Percentiles rank a stretch among this genome's conserved stretches.
Evolutionary conservation across 1,284 basidiomycete genomes (phyloP).

Genomic region (Irpex sp.): DNA sequence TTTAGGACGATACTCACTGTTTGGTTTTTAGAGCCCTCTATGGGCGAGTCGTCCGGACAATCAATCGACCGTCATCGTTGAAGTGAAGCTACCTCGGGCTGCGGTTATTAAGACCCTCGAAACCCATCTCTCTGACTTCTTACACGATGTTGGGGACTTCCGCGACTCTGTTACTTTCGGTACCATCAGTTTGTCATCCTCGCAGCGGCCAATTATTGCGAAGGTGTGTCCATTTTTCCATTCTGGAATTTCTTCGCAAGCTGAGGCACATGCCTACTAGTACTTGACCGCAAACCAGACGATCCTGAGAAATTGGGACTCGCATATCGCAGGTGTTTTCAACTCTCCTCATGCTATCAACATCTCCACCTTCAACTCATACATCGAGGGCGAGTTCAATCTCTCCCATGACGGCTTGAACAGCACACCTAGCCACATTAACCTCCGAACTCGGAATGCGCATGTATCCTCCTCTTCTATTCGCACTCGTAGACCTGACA

Average conservation of each 20-base stretch:
- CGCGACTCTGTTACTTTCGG: conserved; percentile 16
- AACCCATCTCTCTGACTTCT: conserved; percentile 20
- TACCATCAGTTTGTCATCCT: conserved; percentile 11
- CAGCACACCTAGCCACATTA: conserved; percentile 21
- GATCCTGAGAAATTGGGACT: conserved; percentile 29
- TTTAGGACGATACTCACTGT: neutral
- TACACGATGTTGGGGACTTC: conserved; percentile 20
- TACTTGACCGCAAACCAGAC: conserved; percentile 29
- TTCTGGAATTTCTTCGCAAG: neutral
- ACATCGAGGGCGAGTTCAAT: conserved; percentile 40
- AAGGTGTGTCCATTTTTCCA: conserved; percentile 10
- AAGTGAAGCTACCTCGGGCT: conserved; percentile 16
- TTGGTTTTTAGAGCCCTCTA: conserved; percentile 15
- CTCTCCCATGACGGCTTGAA: conserved; percentile 21
- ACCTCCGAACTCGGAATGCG: conserved; percentile 33
- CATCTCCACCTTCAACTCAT: conserved; percentile 31
- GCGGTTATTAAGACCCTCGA: conserved; percentile 16
- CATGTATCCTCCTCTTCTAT: conserved; percentile 3
- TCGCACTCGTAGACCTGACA: no score
- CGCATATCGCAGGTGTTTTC: conserved; percentile 39
- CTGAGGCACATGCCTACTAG: conserved; percentile 33
- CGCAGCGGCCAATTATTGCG: conserved; percentile 16
- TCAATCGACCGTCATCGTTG: conserved; percentile 17
- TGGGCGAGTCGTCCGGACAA: neutral
- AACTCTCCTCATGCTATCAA: conserved; percentile 24